Conservation (phyloP, 140 eudicot species). For the Anethum foeniculum region DNA sequence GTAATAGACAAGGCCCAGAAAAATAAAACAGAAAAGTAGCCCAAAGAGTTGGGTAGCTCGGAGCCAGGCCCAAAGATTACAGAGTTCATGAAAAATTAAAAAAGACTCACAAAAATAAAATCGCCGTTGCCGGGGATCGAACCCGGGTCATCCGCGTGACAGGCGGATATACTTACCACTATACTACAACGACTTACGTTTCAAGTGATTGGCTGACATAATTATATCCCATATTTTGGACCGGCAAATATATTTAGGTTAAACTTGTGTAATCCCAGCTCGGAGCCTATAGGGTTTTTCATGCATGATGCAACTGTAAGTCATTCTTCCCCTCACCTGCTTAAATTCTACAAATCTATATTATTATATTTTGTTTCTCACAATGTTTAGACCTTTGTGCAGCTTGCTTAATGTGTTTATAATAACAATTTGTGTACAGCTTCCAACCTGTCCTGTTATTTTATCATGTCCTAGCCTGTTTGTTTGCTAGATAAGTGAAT, state of each 20-base stretch:
- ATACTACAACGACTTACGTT: conserved; percentile 28
- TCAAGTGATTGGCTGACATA: too few relatives aligned
- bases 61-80: not conserved
- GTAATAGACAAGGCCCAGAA: not conserved
- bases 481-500: too few relatives aligned
- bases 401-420: too few relatives aligned
- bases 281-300: not conserved
- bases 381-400: too few relatives aligned
- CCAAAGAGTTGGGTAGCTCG: not conserved
- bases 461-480: too few relatives aligned
- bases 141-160: conserved; percentile 93
- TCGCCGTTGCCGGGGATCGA: conserved; percentile 77
- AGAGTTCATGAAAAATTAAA: not conserved
- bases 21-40: not conserved
- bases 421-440: too few relatives aligned
- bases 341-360: not conserved
- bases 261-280: not conserved
- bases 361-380: too few relatives aligned
- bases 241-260: too few relatives aligned
- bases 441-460: not conserved
- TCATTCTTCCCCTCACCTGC: not conserved
- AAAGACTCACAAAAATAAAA: not conserved
- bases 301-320: not conserved
- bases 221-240: too few relatives aligned
- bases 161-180: conserved; percentile 58